Evolutionary conservation across 441 rosid species (phyloP).

Genomic region (Pelargonium fulgidum): DNA sequence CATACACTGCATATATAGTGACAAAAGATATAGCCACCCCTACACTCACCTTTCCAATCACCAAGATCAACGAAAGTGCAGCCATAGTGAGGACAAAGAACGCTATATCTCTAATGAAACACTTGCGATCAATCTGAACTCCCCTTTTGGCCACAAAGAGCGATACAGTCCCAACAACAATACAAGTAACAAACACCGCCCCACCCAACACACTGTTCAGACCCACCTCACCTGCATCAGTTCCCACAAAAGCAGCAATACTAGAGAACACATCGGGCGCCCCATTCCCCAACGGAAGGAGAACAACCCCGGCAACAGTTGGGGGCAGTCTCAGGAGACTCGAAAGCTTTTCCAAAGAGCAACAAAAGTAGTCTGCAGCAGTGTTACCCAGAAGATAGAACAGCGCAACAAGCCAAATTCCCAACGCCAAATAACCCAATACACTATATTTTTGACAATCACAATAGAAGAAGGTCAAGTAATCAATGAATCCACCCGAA

Average conservation of each 20-base stretch:
- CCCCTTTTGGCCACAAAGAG: conserved; percentile 25
- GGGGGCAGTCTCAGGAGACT: conserved; percentile 22
- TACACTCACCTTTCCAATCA: conserved; percentile 1
- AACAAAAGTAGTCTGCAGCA: conserved; percentile 27
- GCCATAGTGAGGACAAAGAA: background rate
- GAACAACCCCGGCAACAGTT: conserved; percentile 23
- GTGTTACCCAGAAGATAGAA: conserved; percentile 27
- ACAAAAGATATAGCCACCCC: background rate
- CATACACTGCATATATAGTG: background rate
- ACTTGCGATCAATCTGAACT: conserved; percentile 35
- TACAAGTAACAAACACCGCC: conserved; percentile 27
- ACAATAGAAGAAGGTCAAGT: conserved; percentile 25
- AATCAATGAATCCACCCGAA: conserved; percentile 23
- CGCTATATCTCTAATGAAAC: conserved; percentile 31
- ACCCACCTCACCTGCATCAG: conserved; percentile 24
- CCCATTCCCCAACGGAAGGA: conserved; percentile 26
- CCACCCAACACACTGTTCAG: conserved; percentile 28
- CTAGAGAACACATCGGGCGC: conserved; percentile 31
- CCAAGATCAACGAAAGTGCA: background rate
- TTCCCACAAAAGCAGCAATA: conserved; percentile 27
- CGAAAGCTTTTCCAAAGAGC: conserved; percentile 27
- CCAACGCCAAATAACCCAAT: conserved; percentile 21
- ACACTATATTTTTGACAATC: conserved; percentile 16
- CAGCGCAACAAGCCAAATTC: conserved; percentile 24
- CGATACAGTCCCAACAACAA: conserved; percentile 30